Base-by-base conservation (phyloP, 2,329 filamentous ascomycete genomes). In the Periconia macrospinosa region DNA sequence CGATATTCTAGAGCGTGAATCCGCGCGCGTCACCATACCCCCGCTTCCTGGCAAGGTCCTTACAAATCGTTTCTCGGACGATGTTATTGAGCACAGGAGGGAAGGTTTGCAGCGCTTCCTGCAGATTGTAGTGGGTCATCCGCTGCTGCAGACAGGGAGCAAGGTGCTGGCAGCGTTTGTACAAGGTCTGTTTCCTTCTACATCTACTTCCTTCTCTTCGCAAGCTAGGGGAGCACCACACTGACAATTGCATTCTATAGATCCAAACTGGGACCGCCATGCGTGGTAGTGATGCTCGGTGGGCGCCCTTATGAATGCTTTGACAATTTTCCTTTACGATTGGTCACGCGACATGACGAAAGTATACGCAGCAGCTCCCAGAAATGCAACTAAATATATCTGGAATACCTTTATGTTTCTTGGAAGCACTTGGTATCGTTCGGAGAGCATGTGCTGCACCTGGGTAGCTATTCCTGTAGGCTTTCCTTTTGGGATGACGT, bases 11-110 rank as follows among this genome's bases (percentile, higher is more conserved):
- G 94, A 99, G 84, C 88, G 94, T 65, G 94, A 99, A 79, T 90
- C 86, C 66, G 92, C 92, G 54, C 86, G 93, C 61, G 94, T 99
- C 54, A 96, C 92, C 19, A 99, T 99, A 69, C 94, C 94, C 0
- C 93, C 94, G 6, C 79, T 99, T 59, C 94, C 94, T 0, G 94
- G 94, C 48, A 99, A 97, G 78, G 94, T 99, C 52, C 97, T 97
- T 67, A 96, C 93, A 48, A 97, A 97, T 76, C 86, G 94, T 45
- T 99, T 99, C 80, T 95, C 90, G 68, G 94, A 99, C 78, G 92
- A 96, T 73, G 93, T 99, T 68, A 99, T 99, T 73, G 94, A 97
- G 81, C 91, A 95, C 70, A 83, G 94, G 50, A 83, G 93, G 59
- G 90, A 93, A 65, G 94, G 94, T 1, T 79, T 99, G 62, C 92